Conservation (phyloP, 2,329 filamentous ascomycete species). For the Beauveria australis region DNA sequence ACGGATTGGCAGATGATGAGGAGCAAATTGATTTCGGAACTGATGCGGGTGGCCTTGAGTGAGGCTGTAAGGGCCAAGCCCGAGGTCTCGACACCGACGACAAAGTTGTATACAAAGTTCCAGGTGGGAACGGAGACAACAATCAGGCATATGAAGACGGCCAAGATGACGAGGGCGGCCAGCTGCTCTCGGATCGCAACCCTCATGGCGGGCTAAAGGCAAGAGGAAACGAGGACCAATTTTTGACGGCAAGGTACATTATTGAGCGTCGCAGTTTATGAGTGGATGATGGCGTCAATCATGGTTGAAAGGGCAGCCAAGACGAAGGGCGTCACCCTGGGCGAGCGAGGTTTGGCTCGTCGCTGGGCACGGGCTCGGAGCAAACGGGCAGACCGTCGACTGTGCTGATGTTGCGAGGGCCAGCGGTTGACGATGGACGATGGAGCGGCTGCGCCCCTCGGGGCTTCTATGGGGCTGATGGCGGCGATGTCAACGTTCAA, state of each 20-base stretch:
- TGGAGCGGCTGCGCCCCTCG: slow-evolving; percentile 1
- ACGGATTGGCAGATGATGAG: slow-evolving; percentile 68
- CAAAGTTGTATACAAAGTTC: slow-evolving; percentile 49
- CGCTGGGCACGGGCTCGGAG: not conserved
- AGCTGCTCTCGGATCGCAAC: slow-evolving; percentile 85
- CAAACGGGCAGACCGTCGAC: not conserved
- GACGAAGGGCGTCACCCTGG: not conserved
- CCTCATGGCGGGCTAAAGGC: slow-evolving; percentile 50
- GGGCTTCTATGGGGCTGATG: not conserved
- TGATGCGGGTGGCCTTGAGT: slow-evolving; percentile 75
- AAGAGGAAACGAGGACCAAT: not conserved
- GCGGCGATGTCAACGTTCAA: not conserved
- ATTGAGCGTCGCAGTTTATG: not conserved
- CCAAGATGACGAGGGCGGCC: slow-evolving; percentile 67
- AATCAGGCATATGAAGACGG: slow-evolving; percentile 65
- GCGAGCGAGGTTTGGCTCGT: not conserved
- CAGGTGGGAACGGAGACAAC: slow-evolving; percentile 75
- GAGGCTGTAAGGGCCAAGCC: slow-evolving; percentile 72
- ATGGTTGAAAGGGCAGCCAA: not conserved
- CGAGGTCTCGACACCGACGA: slow-evolving; percentile 43
- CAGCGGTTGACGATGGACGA: not conserved
- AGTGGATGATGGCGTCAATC: not conserved
- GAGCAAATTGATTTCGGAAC: slow-evolving; percentile 70
- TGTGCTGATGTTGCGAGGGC: not conserved
- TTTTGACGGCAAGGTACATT: not conserved